Base-by-base conservation (phyloP, 202 grass and related monocot genomes). In the Schoenoplectus triqueter region DNA sequence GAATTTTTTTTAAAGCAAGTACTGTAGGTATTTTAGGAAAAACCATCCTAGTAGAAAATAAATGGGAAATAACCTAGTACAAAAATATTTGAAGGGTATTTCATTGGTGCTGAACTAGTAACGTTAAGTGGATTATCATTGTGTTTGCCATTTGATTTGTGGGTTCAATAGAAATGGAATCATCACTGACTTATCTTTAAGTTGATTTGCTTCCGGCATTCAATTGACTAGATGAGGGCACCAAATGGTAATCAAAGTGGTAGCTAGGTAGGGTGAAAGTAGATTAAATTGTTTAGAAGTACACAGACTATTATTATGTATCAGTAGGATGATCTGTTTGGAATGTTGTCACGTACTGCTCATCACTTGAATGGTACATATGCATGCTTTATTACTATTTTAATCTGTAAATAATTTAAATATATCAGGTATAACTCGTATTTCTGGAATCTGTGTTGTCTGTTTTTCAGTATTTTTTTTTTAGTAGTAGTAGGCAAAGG, bases 101-200 rank as follows among this genome's bases (percentile, higher is more conserved):
- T 57, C 10, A 20, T 56, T 77, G 13, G 73, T 54, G 4, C 22
- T 41, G 73, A 78, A 78, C 21, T 59, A 59, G 51, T 78, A 8
- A 78, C 6, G 31, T 31, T 31, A 31, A 31, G 31, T 31, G 31
- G 31, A 31, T 31, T 31, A 31, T 31, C 31, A 31, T 31, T 31
- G 31, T 31, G 31, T 31, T 31, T 31, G 31, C 31, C 31, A 31
- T 31, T 59, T 59, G 56, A 59, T 14, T 59, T 59, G 56, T 59
- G 56, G 56, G 56, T 59, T 59, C 11, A 59, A n/a, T 59, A 15
- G 14, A 59, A 56, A 2, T 56, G 54, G 54, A 59, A 14, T 59
- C 9, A 57, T 11, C 55, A 10, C 14, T 57, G 55, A 13, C 55
- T 49, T 4, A 4, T 49, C 47, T 4, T 49, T 49, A 49, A 14